Conservation (phyloP, 257 asterid species). For the Jacaranda copaia region DNA sequence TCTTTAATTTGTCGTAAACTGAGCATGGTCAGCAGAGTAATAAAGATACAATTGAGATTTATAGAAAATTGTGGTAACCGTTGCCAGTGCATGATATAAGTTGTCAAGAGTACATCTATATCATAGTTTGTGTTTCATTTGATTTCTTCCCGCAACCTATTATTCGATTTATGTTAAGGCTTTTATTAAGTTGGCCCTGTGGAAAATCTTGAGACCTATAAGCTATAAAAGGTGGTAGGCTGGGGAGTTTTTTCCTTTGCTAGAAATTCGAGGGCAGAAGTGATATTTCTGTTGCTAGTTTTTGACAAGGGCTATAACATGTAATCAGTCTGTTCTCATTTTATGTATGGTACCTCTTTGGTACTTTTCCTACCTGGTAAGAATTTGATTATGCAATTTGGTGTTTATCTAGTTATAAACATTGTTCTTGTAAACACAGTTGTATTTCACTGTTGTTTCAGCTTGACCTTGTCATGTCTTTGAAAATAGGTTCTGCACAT, state of each 20-base stretch:
- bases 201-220: not conserved
- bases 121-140: not conserved
- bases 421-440: not conserved
- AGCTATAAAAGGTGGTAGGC: not conserved
- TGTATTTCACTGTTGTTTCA: conserved; percentile 19
- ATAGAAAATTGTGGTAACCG: no score
- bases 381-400: not conserved
- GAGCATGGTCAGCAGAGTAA: no score
- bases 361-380: not conserved
- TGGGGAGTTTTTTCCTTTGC: not conserved
- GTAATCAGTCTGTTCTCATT: not conserved
- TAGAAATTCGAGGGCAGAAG: not conserved
- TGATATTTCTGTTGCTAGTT: not conserved
- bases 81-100: no score
- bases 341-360: not conserved
- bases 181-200: not conserved
- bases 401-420: not conserved
- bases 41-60: no score
- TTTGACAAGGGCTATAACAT: not conserved
- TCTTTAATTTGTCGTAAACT: no score
- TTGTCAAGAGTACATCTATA: no score
- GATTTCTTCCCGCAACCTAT: not conserved
- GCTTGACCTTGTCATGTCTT: conserved; percentile 10
- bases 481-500: conserved; percentile 62
- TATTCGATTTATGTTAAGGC: not conserved